Evolutionary conservation across 73 alveolate genomes (phyloP).

Genomic region (Paramecium bursaria): DNA sequence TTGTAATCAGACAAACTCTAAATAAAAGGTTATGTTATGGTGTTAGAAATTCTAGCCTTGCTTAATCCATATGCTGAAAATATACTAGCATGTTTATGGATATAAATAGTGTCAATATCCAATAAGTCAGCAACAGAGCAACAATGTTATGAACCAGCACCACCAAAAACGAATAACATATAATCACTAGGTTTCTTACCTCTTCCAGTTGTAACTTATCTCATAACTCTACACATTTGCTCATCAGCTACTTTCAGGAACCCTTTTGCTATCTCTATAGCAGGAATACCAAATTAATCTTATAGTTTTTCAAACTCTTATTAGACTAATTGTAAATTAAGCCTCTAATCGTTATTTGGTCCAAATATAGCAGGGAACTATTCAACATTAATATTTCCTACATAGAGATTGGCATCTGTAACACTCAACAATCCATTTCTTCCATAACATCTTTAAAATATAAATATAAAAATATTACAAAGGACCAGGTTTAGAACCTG

Average conservation of each 20-base stretch:
- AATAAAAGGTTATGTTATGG: slow-evolving; percentile 62
- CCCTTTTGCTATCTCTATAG: slow-evolving; percentile 80
- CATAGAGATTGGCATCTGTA: slow-evolving; percentile 86
- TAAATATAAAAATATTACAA: no score
- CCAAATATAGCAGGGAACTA: slow-evolving; percentile 92
- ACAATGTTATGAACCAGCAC: slow-evolving; percentile 96
- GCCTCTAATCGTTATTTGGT: slow-evolving; percentile 71
- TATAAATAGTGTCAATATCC: slow-evolving; percentile 79
- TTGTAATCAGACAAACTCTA: not conserved
- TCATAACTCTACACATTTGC: slow-evolving; percentile 90
- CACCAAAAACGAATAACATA: slow-evolving; percentile 86
- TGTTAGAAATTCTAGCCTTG: slow-evolving; percentile 54
- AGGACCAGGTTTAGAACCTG: slow-evolving; percentile 96
- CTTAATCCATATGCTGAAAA: slow-evolving; percentile 69
- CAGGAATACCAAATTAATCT: slow-evolving; percentile 55
- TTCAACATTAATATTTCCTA: slow-evolving; percentile 81
- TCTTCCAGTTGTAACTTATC: slow-evolving; percentile 83
- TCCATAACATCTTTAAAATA: slow-evolving; percentile 90
- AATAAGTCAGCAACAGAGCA: slow-evolving; percentile 85
- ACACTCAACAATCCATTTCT: slow-evolving; percentile 80
- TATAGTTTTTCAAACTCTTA: slow-evolving; percentile 70
- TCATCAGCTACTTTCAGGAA: slow-evolving; percentile 93
- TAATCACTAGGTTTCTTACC: slow-evolving; percentile 85
- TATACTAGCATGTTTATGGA: slow-evolving; percentile 78
- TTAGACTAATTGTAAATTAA: slow-evolving; percentile 70